Percentiles rank a stretch among this genome's conserved stretches.
phyloP scores from a whole-genome alignment of 2,329 filamentous ascomycete genomes.

The Emericellopsis atlantica region DNA sequence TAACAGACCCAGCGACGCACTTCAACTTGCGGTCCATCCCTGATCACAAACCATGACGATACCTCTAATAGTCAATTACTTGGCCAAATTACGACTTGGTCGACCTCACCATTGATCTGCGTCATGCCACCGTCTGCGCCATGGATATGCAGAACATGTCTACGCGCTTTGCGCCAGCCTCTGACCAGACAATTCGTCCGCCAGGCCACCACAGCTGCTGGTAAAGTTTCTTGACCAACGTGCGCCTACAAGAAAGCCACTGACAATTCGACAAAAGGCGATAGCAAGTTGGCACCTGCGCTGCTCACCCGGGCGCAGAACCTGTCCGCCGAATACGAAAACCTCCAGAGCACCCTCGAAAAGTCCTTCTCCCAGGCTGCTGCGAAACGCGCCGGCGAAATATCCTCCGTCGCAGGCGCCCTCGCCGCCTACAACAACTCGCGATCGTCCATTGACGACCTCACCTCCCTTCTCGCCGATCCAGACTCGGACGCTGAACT shows the following conservation, averaged over 20 bases:
- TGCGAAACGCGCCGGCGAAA: slow-evolving; percentile 49
- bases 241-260: too few species aligned
- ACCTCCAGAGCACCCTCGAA: slow-evolving; percentile 36
- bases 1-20: too few species aligned
- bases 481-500: slow-evolving; percentile 50
- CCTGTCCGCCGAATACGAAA: slow-evolving; percentile 43
- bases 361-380: slow-evolving; percentile 41
- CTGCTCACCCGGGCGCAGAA: slow-evolving; percentile 48
- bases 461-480: slow-evolving; percentile 29
- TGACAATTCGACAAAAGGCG: neutral
- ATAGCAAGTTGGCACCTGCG: slow-evolving; percentile 25
- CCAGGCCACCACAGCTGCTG: neutral
- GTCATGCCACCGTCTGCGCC: slow-evolving; percentile 13
- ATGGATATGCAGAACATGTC: slow-evolving; percentile 24
- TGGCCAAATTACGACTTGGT: too few species aligned
- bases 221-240: too few species aligned
- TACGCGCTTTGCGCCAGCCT: slow-evolving; percentile 13
- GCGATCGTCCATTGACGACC: slow-evolving; percentile 38
- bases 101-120: too few species aligned
- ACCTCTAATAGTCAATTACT: too few species aligned
- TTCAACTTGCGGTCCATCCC: too few species aligned
- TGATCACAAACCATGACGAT: too few species aligned
- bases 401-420: slow-evolving; percentile 43
- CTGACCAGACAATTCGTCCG: slow-evolving; percentile 14
- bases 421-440: slow-evolving; percentile 46